Conservation (phyloP, 202 grass and related monocot species). For the Schoenoplectus tabernaemontani region DNA sequence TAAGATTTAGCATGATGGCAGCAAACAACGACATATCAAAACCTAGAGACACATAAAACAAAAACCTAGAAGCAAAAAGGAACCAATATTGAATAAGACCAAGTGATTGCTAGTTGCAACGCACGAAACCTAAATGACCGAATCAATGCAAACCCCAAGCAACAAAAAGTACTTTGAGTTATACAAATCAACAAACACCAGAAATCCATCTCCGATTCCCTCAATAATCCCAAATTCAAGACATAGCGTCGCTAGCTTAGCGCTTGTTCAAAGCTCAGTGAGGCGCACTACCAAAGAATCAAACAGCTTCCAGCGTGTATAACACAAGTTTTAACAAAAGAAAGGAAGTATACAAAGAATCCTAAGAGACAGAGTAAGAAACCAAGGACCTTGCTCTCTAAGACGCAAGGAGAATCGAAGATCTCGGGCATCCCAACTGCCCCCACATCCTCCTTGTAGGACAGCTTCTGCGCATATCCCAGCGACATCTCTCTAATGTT, state of each 20-base stretch:
- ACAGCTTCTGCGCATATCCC: constrained; percentile 84
- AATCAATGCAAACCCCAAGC: not conserved
- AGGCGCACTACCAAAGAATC: not conserved
- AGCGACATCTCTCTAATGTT: constrained; percentile 33
- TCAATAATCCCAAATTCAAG: not conserved
- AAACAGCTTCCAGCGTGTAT: not conserved
- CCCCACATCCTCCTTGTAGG: constrained; percentile 80
- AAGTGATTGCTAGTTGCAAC: not conserved
- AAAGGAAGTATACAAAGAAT: not conserved
- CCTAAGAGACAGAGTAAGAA: not conserved
- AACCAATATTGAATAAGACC: not conserved
- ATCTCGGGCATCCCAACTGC: constrained; percentile 85
- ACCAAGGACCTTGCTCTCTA: constrained; percentile 29
- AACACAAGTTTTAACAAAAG: not conserved
- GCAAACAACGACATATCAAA: not conserved
- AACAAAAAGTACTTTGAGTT: not conserved
- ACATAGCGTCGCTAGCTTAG: not conserved
- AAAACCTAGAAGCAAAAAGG: not conserved
- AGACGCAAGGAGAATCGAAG: constrained; percentile 49
- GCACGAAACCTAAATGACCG: no score
- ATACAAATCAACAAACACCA: not conserved
- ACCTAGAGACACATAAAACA: not conserved
- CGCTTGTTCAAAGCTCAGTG: not conserved
- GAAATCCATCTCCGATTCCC: not conserved
- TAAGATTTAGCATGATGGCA: not conserved